Conservation (phyloP, 306 rosid species). For the apple (Malus domestica) region ASM211411v1 NC_041794.1:8858501-8859000, state of each 20-base stretch:
- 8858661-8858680: too few species aligned
- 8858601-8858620: too few species aligned
- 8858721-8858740: not conserved
- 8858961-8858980: not conserved
- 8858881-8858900: not conserved
- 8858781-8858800: not conserved
- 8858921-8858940: not conserved
- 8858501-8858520: too few species aligned
- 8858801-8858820: not conserved
- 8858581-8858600: too few species aligned
- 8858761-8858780: not conserved
- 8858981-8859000: not conserved
- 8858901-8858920: not conserved
- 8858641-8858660: too few species aligned
- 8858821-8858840: too few species aligned
- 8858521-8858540: too few species aligned
- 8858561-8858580: too few species aligned
- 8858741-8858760: not conserved
- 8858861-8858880: not conserved
- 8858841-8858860: too few species aligned
- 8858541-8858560: too few species aligned
- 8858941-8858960: not conserved
- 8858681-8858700: too few species aligned
- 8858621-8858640: too few species aligned
- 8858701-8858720: not conserved